Percentiles rank a stretch among this genome's conserved stretches.
Conservation (phyloP, 352 stramenopile species). For the Phytophthora citricola region DNA sequence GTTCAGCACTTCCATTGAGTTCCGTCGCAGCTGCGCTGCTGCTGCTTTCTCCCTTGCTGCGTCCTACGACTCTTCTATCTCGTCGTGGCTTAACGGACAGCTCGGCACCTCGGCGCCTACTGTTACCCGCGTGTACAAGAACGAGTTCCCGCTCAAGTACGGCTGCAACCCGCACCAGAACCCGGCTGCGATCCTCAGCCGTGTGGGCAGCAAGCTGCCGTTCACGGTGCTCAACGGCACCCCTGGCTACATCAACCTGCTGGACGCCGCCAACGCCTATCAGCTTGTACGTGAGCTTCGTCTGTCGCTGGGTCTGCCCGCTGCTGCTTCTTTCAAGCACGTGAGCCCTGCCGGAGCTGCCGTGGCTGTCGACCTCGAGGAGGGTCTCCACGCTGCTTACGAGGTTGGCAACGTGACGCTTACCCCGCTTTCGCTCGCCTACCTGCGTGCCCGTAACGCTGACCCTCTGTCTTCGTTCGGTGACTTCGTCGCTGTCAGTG, state of each 20-base stretch:
- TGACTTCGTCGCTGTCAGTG: slow-evolving; percentile 98
- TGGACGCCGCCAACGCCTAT: slow-evolving; percentile 99
- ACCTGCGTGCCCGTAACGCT: slow-evolving; percentile 98
- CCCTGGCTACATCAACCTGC: slow-evolving; percentile 99
- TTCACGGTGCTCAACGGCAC: slow-evolving; percentile 92
- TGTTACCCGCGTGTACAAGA: slow-evolving; percentile 96
- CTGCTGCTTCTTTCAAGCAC: slow-evolving; percentile 99
- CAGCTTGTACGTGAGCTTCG: slow-evolving; percentile 98
- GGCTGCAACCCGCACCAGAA: slow-evolving; percentile 99
- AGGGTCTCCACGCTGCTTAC: slow-evolving; percentile 94
- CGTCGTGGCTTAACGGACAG: slow-evolving; percentile 95
- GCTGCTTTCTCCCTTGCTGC: slow-evolving; percentile 84
- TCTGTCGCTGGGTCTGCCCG: slow-evolving; percentile 93
- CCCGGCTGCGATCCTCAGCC: slow-evolving; percentile 87
- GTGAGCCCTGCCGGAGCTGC: slow-evolving; percentile 96
- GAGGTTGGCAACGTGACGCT: slow-evolving; percentile 93
- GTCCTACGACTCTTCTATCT: slow-evolving; percentile 98
- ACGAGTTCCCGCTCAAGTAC: slow-evolving; percentile 94
- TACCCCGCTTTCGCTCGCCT: slow-evolving; percentile 96
- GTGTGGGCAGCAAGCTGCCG: slow-evolving; percentile 73
- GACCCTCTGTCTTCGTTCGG: slow-evolving; percentile 99
- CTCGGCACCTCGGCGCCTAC: slow-evolving; percentile 73
- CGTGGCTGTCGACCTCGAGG: slow-evolving; percentile 97
- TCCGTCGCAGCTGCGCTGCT: slow-evolving; percentile 82
- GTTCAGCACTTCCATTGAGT: slow-evolving; percentile 92